Evolutionary conservation across 164 flowering plant genomes (phyloP), one percentile per base, ranked within the genome.

Genomic region (Hamamelis virginiana): DNA sequence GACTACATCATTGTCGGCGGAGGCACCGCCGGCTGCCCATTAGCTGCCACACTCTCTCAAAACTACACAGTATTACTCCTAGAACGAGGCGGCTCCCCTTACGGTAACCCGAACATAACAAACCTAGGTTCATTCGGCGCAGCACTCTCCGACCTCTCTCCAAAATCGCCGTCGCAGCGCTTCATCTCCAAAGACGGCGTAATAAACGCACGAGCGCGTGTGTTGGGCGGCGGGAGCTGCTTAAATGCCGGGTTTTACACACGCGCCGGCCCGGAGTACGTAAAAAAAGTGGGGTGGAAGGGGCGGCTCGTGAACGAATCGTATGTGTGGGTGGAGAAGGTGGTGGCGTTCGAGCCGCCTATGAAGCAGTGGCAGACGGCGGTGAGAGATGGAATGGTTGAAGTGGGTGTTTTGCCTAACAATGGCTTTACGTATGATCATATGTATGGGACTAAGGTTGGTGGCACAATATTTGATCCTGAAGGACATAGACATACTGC

Each of bases 141-240:
- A 0, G 70, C 89, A 21, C 78, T 88, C 44, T 68, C 85, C 11
- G 89, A 88, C 70, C 75, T 66, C 65, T 80, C 85, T 23, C 81
- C 83, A 0, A 12, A 80, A 1, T 86, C 90, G 26, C 89, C 92
- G 1, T 68, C 90, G 8, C 87, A 88, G 46, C 81, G 86, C 1
- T 88, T 88, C 83, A 70, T 86, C 43, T 88, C 90, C 26, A 87
- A 88, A 70, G 92, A 88, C 69, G 92, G 90, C 33, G 92, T 88
- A 15, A 80, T 84, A 53, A 88, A 82, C 63, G 71, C 87, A 0
- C 85, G 90, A 0, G 92, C 84, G 0, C 84, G 90, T 1, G 89
- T 85, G 1, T 69, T 88, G 15, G 92, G 92, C 16, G 92, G 92
- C n/a, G 89, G 90, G 9, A 84, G 82, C 69, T 82, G 86, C 74